These are phyloP conservation scores for Exsudoporus frostii DNA, from an alignment of 768 basidiomycete genomes.

Conservation along the genomic window DNA sequence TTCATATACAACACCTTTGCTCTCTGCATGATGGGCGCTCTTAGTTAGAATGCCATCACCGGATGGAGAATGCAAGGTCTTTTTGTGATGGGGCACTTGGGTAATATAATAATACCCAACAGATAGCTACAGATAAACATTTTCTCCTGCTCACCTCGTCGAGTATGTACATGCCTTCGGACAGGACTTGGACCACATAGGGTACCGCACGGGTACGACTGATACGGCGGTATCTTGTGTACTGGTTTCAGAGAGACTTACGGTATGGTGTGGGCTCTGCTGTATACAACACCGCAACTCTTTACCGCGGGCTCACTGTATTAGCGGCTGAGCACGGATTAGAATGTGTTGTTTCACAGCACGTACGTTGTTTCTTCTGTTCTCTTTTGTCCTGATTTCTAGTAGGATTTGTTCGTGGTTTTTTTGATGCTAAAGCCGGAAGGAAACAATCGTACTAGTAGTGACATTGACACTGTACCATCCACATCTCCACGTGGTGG, in stretches of 20 bases:
- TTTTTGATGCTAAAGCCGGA: background rate
- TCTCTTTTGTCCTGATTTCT: background rate
- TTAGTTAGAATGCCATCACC: background rate
- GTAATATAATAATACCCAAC: background rate
- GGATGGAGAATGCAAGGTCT: background rate
- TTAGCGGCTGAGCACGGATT: no score
- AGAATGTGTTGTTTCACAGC: no score
- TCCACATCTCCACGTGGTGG: slow-evolving; percentile 10
- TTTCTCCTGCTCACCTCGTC: background rate
- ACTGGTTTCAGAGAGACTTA: background rate
- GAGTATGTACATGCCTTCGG: no score
- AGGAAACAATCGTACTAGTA: no score
- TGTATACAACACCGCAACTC: no score
- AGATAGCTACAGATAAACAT: background rate
- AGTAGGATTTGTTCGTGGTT: background rate
- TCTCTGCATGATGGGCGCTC: background rate
- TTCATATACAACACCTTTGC: background rate
- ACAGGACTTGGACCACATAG: no score
- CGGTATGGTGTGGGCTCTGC: background rate
- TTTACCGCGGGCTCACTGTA: no score
- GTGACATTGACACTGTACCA: no score
- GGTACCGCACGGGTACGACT: background rate
- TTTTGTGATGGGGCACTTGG: background rate
- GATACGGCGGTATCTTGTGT: background rate
- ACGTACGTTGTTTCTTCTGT: no score